Evolutionary conservation across 257 asterid genomes (phyloP), one percentile per base, ranked within the genome.

Genomic region (Nicotiana noctiflora): DNA sequence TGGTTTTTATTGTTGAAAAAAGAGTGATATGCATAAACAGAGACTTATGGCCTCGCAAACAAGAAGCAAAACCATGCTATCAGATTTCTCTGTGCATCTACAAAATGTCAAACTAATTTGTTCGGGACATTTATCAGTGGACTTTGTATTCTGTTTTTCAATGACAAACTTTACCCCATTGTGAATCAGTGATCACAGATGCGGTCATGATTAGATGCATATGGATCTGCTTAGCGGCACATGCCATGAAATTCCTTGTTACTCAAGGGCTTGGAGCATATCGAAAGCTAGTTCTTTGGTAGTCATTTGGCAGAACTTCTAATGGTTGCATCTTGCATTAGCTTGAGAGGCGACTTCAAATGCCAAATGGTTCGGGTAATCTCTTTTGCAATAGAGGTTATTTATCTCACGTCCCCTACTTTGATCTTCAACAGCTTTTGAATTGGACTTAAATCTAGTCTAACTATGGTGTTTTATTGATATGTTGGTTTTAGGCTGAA

Each of bases 131-230:
- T 13, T 72, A 46, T 46, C 78, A 23, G 78, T 21, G 19, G 19
- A 23, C 15, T 46, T 19, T 19, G 15, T 44, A 23, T 72, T 23
- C 31, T 23, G 79, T 72, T 23, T 51, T 74, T 72, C 27, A 37
- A 23, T 80, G 49, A 29, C 46, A 4, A 59, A 44, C 63, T 75
- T 77, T 59, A 81, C 46, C 17, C 53, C 25, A 61, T 75, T 15
- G 70, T 84, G 82, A 80, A 70, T 68, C 87, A 91, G 98, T 91
- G 80, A 79, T 87, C 79, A 84, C 94, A 3, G 81, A 86, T 81
- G 88, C 97, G 9, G 79, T 14, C 67, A 85, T 84, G 85, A 79
- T 84, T 76, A 84, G 88, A 88, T 93, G 97, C 89, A 81, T 92
- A 83, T 86, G 87, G 62, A 82, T 89, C 75, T 87, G 93, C 84